phyloP scores from a whole-genome alignment of 108 stramenopile species.

The Cyclotella choctawhatcheeana region DNA sequence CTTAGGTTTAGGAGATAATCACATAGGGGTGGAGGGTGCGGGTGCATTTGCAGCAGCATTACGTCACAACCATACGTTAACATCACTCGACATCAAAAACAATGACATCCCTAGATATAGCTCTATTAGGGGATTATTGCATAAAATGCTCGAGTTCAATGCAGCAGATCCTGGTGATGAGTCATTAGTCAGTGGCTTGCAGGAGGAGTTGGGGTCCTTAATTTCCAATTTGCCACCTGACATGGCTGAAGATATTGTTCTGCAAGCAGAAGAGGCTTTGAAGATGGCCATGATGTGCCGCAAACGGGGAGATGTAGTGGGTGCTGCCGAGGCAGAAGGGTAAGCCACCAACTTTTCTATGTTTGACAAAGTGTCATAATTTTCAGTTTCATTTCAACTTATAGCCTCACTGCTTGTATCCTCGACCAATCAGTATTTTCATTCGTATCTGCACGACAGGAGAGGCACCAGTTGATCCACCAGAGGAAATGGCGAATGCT shows the following conservation, averaged over 20 bases:
- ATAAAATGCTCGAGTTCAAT: slow-evolving; percentile 53
- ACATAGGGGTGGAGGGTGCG: slow-evolving; percentile 46
- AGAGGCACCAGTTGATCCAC: slow-evolving; percentile 32
- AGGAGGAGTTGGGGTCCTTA: slow-evolving; percentile 37
- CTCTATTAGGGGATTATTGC: slow-evolving; percentile 39
- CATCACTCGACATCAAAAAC: slow-evolving; percentile 41
- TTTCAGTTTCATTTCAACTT: too few relatives aligned
- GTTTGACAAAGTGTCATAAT: too few relatives aligned
- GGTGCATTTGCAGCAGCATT: slow-evolving; percentile 48
- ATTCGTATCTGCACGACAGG: slow-evolving; percentile 53
- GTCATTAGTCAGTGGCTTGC: slow-evolving; percentile 39
- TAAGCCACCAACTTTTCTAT: too few relatives aligned
- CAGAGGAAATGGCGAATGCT: background rate
- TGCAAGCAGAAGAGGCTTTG: slow-evolving; percentile 47
- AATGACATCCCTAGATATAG: slow-evolving; percentile 41
- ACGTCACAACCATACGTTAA: slow-evolving; percentile 44
- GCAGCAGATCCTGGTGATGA: slow-evolving; percentile 47
- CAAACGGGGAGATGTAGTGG: slow-evolving; percentile 36
- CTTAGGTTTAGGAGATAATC: slow-evolving; percentile 44
- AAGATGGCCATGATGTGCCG: slow-evolving; percentile 44
- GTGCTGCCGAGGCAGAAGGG: slow-evolving; percentile 49
- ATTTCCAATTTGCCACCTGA: slow-evolving; percentile 37
- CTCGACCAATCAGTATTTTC: slow-evolving; percentile 18
- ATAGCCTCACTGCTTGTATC: background rate
- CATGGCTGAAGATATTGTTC: slow-evolving; percentile 36